Evolutionary conservation across 1,139 yeast genomes (phyloP), one percentile per base, ranked within the genome.

Genomic region (Suzukiozyma palmioleophila): DNA sequence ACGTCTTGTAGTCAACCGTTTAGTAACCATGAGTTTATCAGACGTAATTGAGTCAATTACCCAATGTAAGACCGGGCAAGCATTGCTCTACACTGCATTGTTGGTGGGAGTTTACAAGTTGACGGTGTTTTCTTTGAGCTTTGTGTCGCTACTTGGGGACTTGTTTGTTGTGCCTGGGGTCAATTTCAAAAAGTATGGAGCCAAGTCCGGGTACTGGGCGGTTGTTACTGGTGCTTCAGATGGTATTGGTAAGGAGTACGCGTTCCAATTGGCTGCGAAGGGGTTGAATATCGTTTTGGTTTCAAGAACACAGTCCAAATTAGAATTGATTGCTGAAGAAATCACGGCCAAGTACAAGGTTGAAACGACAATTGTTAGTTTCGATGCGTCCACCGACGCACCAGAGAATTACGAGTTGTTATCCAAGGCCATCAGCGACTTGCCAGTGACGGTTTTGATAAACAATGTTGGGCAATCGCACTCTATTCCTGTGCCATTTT

Each of bases 401-500:
- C 67, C 66, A 3, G 64, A 66, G 13, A 81, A 84, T 60, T 87
- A 86, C 58, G 62, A 56, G 28, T 54, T 61, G 12, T 40, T 49
- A 31, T 60, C 60, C n/a, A 63, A 70, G 21, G 60, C 79, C 33
- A 69, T 84, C 38, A 56, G 64, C 8, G 73, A 64, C 8, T 58
- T 81, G 38, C 79, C 81, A 38, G 81, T 92, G 21, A 77, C 92
- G 11, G 76, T 89, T 7, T 74, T 92, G 57, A 67, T 92, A 55
- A 92, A 94, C 69, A 92, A 92, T 54, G 97, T 92, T 42, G 99
- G 99, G 27, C 86, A 80, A 60, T 85, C 96, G 11, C 98, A 92
- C 64, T 81, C 90, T 26, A 88, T 92, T 47, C 98, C 99, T 2
- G 96, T 88, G 25, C 92, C 97, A 39, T 92, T 92, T 61, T 62